Evolutionary conservation across 2,329 filamentous ascomycete genomes (phyloP), one percentile per base, ranked within the genome.

Genomic region (Aspergillus melleus): DNA sequence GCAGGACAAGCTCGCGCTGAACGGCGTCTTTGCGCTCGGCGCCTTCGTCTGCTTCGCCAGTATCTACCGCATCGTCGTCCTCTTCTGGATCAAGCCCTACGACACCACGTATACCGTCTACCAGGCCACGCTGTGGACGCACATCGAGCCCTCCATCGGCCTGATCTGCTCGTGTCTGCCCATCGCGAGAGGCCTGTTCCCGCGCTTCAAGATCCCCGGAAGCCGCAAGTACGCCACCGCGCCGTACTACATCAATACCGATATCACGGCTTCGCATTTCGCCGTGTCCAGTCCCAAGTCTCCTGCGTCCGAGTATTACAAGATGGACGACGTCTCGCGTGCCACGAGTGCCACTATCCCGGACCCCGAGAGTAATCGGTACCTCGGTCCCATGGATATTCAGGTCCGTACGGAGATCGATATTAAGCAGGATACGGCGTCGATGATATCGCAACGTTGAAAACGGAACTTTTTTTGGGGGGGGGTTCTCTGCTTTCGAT

Each of bases 121-220:
- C 59, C 64, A 72, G 58, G 68, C 72, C 10, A 69, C 70, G 0
- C 62, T 76, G 8, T 76, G 73, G 74, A 75, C 73, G 16, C 70
- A 75, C 12, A 66, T 75, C 36, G 73, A 76, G 60, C 71, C 73
- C 0, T 67, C 71, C 4, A 68, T 76, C 12, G 73, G 72, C 1
- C 57, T 76, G 4, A 74, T 75, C 39, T 74, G 70, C 49, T 72
- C 73, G 46, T 74, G 72, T 55, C 64, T 76, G 1, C 74, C 74
- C 2, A 70, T 72, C 26, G 70, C 75, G 22, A 73, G 73, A 2
- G 73, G 72, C 8, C 56, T 76, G 10, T 72, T 76, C 63, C 70
- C 70, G 0, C 61, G 63, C 12, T 49, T 72, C 22, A 72, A 67
- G 20, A 42, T 73, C 29, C 58, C 61, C 10, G 59, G 58, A 24